Percentiles rank a stretch among this genome's conserved stretches.
Evolutionary conservation across 441 rosid genomes (phyloP).

Genomic region (Corymbia citriodora): DNA sequence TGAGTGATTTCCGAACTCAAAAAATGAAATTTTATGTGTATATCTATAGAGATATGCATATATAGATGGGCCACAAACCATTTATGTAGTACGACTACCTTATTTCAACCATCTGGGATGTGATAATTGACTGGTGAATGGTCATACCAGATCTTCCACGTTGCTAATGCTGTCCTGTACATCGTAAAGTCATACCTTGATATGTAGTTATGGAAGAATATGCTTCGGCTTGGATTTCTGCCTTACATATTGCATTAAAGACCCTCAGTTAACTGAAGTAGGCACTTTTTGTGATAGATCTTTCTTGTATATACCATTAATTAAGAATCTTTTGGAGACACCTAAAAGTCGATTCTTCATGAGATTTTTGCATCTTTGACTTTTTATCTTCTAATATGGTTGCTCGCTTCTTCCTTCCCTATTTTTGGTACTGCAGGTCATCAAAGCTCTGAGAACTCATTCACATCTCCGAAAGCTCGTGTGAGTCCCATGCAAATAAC

Average conservation of each 20-base stretch:
- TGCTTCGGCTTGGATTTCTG: background rate
- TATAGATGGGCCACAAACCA: background rate
- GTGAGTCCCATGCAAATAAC: constrained; percentile 42
- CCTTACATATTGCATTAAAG: background rate
- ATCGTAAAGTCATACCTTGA: background rate
- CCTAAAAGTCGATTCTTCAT: background rate
- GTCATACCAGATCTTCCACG: background rate
- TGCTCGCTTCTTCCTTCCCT: background rate
- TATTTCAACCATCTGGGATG: background rate
- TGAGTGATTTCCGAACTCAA: constrained; percentile 18
- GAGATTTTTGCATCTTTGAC: background rate
- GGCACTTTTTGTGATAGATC: background rate
- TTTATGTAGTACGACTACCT: background rate
- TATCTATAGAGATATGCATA: background rate
- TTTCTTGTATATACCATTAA: background rate
- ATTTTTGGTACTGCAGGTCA: constrained; percentile 40
- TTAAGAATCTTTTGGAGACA: background rate
- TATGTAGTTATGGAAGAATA: background rate
- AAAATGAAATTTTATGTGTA: background rate
- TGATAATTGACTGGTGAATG: background rate
- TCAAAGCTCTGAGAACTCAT: constrained; percentile 78
- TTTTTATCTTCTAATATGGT: background rate
- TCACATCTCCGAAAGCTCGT: constrained; percentile 60
- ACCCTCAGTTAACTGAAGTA: background rate
- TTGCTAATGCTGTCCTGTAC: background rate